Base-by-base conservation (phyloP, 1,284 basidiomycete genomes). In the Austroboletus novae-zelandiae region DNA sequence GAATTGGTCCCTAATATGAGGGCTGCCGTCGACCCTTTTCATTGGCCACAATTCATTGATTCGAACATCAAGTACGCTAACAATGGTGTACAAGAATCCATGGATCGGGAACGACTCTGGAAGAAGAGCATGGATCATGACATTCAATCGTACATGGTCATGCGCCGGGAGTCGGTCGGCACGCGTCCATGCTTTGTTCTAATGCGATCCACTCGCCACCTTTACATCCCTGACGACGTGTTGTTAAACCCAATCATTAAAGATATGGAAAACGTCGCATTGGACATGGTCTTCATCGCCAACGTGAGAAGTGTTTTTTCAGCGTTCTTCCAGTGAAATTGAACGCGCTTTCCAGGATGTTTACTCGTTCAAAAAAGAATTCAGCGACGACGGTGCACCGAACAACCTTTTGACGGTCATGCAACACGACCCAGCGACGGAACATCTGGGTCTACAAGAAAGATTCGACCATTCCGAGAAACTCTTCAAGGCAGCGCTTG, bases 291-390 rank as follows among this genome's bases (percentile, higher is more conserved):
- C 15, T 66, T 42, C 43, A 57, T 65, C 37, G 60, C 49, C 8
- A 65, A 65, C n/a, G 64, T 68, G 36, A 56, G 61, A 13, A 31
- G 25, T 2, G 20, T 9, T 32, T 18, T 37, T 9, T 6, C 1
- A 14, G 31, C 14, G 18, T 2, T 34, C 17, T 4, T 10, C 10
- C 35, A 18, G 15, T 40, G 43, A 39, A 32, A 30, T 5, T 11
- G 18, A 39, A 5, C 18, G 13, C 27, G 27, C 40, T n/a, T 27
- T 29, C 9, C 17, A 65, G 64, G 66, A 68, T 17, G 57, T 66
- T 32, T 65, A 58, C 32, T 66, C 63, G 15, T 65, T 61, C 52
- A 65, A 65, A 49, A 65, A 65, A 42, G 63, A 67, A 44, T 50
- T 45, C 14, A 52, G 54, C 17, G 59, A 66, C n/a, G 59, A 64